Percentiles rank a stretch among this genome's conserved stretches.
Evolutionary conservation across 1,284 basidiomycete species (phyloP).

Genomic region (Cutaneotrichosporon curvatum): DNA sequence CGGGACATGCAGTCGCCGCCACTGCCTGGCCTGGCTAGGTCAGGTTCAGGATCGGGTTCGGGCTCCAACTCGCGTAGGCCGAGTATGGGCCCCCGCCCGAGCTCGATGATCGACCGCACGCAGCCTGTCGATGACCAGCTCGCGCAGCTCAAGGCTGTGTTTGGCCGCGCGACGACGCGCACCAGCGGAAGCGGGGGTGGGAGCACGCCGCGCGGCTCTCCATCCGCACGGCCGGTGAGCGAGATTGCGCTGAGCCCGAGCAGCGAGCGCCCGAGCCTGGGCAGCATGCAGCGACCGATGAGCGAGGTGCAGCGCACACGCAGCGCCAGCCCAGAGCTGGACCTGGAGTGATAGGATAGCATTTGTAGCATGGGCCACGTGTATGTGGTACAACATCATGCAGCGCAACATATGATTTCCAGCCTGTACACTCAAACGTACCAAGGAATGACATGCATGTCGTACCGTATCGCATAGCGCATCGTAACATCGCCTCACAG

Average conservation of each 20-base stretch:
- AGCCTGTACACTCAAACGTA: too few relatives aligned
- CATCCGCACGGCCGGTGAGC: slow-evolving; percentile 2
- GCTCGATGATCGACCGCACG: slow-evolving; percentile 3
- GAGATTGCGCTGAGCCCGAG: background rate
- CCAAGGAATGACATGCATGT: background rate
- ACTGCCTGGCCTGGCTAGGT: background rate
- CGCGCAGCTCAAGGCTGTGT: slow-evolving; percentile 39
- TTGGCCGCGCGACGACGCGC: slow-evolving; percentile 11
- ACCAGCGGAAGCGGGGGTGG: too few relatives aligned
- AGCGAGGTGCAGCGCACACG: slow-evolving; percentile 4
- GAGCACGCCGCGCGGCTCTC: background rate
- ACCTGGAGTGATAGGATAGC: too few relatives aligned
- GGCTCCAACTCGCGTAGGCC: slow-evolving; percentile 5
- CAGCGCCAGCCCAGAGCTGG: background rate
- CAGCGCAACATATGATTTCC: too few relatives aligned
- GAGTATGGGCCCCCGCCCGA: slow-evolving; percentile 2
- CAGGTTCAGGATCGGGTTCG: too few relatives aligned
- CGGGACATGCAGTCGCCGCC: slow-evolving; percentile 15
- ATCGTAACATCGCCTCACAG: too few relatives aligned
- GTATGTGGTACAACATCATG: too few relatives aligned
- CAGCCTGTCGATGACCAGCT: slow-evolving; percentile 35
- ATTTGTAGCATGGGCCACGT: too few relatives aligned
- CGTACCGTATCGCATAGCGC: too few relatives aligned
- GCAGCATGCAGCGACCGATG: slow-evolving; percentile 2
- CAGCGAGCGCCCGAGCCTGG: background rate